Evolutionary conservation across 495 filamentous ascomycete species (phyloP).

Genomic region (Trichoderma virens): DNA sequence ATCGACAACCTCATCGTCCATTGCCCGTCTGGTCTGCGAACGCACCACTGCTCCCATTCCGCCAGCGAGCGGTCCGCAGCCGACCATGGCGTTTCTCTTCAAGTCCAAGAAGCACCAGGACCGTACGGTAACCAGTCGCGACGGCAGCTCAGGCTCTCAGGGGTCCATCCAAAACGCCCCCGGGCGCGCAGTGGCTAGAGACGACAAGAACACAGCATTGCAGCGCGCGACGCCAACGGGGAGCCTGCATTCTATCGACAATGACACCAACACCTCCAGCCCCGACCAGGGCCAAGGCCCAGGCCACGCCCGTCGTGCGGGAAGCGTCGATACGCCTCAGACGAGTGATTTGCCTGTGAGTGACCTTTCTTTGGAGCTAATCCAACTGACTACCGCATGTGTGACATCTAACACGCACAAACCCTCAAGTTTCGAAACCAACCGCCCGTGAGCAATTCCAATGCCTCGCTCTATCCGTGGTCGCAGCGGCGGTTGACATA

Average conservation of each 20-base stretch:
- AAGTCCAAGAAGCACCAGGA: conserved; percentile 61
- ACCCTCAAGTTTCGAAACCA: conserved; percentile 39
- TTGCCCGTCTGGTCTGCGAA: neutral
- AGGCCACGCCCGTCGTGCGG: conserved; percentile 18
- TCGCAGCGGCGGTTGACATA: conserved; percentile 84
- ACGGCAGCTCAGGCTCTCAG: conserved; percentile 32
- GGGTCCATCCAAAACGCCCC: conserved; percentile 29
- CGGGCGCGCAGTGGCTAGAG: conserved; percentile 31
- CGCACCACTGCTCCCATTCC: neutral
- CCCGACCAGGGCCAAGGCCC: conserved; percentile 32
- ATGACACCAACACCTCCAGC: conserved; percentile 39
- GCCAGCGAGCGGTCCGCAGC: conserved; percentile 8
- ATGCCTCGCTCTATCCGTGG: conserved; percentile 83
- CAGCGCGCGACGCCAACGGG: conserved; percentile 45
- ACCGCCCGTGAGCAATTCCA: conserved; percentile 28
- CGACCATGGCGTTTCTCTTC: conserved; percentile 65
- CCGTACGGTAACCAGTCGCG: conserved; percentile 36
- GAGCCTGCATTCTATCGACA: conserved; percentile 45
- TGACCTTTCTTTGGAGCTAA: conserved; percentile 9
- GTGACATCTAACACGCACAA: conserved; percentile 10
- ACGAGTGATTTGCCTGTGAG: conserved; percentile 43
- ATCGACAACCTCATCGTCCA: neutral
- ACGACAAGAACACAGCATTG: conserved; percentile 35
- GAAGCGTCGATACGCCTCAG: conserved; percentile 19
- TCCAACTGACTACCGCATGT: conserved; percentile 1